These are phyloP conservation scores for Aspergillus wentii DNA, from an alignment of 495 filamentous ascomycete genomes.

Conservation along the genomic window DNA sequence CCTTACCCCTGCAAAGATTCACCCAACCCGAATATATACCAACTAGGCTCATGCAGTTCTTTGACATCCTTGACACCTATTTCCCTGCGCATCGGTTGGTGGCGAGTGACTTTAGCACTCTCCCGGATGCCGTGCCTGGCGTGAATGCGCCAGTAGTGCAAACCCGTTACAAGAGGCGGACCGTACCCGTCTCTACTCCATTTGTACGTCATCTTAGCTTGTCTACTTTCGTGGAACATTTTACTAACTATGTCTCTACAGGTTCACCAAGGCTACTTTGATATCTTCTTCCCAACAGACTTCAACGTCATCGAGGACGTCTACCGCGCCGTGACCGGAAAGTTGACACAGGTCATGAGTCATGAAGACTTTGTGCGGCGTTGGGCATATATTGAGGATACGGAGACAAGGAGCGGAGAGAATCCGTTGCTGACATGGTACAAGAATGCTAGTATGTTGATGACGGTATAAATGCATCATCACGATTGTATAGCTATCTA, in stretches of 20 bases:
- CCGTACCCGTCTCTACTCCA: slow-evolving; percentile 84
- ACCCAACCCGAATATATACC: slow-evolving; percentile 87
- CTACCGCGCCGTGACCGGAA: slow-evolving; percentile 87
- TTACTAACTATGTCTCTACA: slow-evolving; percentile 26
- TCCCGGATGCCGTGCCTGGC: slow-evolving; percentile 78
- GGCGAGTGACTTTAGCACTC: slow-evolving; percentile 81
- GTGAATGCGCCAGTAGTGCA: slow-evolving; percentile 93
- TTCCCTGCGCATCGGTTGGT: slow-evolving; percentile 88
- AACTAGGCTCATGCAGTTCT: slow-evolving; percentile 92
- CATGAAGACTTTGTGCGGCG: slow-evolving; percentile 87
- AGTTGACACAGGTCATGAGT: slow-evolving; percentile 73
- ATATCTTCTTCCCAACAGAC: slow-evolving; percentile 97
- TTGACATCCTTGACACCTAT: slow-evolving; percentile 75
- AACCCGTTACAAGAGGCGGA: slow-evolving; percentile 80
- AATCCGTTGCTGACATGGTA: slow-evolving; percentile 94
- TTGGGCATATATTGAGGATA: slow-evolving; percentile 89
- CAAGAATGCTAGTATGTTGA: slow-evolving; percentile 86
- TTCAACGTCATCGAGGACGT: slow-evolving; percentile 83
- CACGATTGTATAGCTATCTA: no score
- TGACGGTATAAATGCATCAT: slow-evolving; percentile 55
- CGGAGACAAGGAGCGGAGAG: slow-evolving; percentile 81
- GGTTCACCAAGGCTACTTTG: slow-evolving; percentile 98
- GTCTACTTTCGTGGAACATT: not conserved
- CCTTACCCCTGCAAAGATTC: slow-evolving; percentile 62
- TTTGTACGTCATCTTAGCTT: slow-evolving; percentile 55